phyloP scores from a whole-genome alignment of 768 basidiomycete genomes.

The Suillus bovinus region DNA sequence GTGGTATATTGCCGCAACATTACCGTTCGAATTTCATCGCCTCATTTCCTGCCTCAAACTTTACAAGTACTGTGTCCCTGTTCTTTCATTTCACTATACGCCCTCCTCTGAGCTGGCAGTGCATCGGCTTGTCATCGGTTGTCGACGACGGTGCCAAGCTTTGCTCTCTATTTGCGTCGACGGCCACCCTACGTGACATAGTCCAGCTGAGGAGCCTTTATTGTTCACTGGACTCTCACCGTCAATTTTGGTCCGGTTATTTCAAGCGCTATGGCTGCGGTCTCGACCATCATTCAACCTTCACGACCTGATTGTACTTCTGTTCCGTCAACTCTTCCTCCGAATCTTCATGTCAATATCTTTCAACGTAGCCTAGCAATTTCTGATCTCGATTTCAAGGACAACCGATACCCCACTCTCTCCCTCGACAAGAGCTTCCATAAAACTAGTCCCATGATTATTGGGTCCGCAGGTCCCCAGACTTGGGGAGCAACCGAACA shows the following conservation, averaged over 20 bases:
- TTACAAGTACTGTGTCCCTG: conserved; percentile 4
- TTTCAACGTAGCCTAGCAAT: conserved; percentile 56
- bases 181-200: not conserved
- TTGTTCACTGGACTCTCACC: conserved; percentile 2
- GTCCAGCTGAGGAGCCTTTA: not conserved
- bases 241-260: conserved; percentile 14
- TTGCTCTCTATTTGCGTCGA: not conserved
- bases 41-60: conserved; percentile 5
- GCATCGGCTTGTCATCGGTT: not conserved
- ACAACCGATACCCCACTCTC: conserved; percentile 55
- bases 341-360: conserved; percentile 38
- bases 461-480: conserved; percentile 27
- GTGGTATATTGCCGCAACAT: conserved; percentile 1
- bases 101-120: not conserved
- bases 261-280: conserved; percentile 38
- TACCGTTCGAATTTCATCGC: conserved; percentile 1
- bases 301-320: conserved; percentile 38
- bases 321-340: conserved; percentile 27
- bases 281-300: conserved; percentile 52
- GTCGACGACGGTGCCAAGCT: not conserved
- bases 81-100: conserved; percentile 1
- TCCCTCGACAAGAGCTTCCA: conserved; percentile 25
- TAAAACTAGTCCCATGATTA: conserved; percentile 31
- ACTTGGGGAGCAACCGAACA: conserved; percentile 23
- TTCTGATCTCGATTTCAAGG: conserved; percentile 62